Evolutionary conservation across 164 flowering plant species (phyloP), one percentile per base, ranked within the genome.

Genomic region (Stephania yunnanensis): DNA sequence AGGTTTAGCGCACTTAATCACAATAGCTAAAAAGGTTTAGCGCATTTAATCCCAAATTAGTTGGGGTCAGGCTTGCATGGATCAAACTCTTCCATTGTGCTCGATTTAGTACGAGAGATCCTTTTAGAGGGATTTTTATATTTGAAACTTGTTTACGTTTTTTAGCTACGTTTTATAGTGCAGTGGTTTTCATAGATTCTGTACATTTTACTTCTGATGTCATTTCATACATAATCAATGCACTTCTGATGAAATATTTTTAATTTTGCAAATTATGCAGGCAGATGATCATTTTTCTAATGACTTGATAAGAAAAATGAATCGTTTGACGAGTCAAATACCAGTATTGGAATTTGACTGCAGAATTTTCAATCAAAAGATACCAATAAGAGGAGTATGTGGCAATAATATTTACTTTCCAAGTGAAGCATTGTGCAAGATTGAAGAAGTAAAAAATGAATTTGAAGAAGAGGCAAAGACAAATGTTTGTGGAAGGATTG

Each of bases 261-360:
- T 9, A 65, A 19, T 69, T 69, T 10, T 74, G 3, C 67, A 9
- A 9, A 17, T 70, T 2, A 52, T 75, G 76, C 83, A 80, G 84
- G 75, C 22, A 72, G 52, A 74, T 74, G 13, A 52, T 48, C 68
- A 65, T 67, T 45, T 71, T 73, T 75, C 66, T 4, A 46, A 73
- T 73, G 63, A 70, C 50, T 58, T 70, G 46, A 77, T 31, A 48
- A 79, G 79, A 73, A 77, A 46, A 71, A 46, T 42, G 73, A 66
- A 44, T 46, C n/a, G 74, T 31, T 70, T 75, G 53, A 63, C 77
- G 52, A 72, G 65, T 25, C 70, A 70, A 52, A 58, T 64, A 19
- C 13, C 77, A 42, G 44, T 48, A 66, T 46, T 45, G 22, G 70
- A 71, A 30, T 42, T 52, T 74, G 71, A 61, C 25, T 67, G 20